Evolutionary conservation across 441 rosid genomes (phyloP).

Genomic region (Aleurites moluccanus): DNA sequence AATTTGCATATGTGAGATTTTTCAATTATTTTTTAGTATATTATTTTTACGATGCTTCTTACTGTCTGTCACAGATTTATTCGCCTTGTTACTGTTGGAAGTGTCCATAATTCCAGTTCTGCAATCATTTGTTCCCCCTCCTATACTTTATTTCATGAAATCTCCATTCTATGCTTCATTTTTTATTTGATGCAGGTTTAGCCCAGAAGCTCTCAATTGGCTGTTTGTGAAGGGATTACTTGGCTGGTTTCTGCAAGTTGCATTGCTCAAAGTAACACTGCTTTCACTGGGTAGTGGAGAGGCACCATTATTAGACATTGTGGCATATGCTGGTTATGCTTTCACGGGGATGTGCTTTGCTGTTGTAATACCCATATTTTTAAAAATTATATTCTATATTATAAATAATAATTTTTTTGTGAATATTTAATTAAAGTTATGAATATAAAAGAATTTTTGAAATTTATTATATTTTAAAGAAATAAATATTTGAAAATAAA

Average conservation of each 20-base stretch:
- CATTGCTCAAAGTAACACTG: constrained; percentile 73
- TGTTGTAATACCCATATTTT: too few species aligned
- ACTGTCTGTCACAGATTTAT: neutral
- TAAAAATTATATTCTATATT: too few species aligned
- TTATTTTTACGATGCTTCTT: neutral
- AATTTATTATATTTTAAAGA: too few species aligned
- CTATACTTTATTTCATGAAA: neutral
- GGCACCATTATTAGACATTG: constrained; percentile 85
- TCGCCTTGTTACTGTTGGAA: neutral
- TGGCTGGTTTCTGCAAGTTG: constrained; percentile 85
- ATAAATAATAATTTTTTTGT: too few species aligned
- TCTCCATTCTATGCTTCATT: neutral
- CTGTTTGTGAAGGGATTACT: constrained; percentile 79
- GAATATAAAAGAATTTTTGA: too few species aligned
- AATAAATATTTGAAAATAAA: too few species aligned
- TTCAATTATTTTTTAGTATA: neutral
- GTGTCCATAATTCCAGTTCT: neutral
- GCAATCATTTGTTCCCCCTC: neutral
- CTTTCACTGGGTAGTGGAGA: constrained; percentile 81
- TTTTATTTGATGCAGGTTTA: constrained; percentile 51
- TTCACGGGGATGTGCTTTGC: constrained; percentile 70
- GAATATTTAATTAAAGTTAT: too few species aligned
- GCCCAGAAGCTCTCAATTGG: constrained; percentile 87
- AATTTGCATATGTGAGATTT: neutral
- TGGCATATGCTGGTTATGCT: constrained; percentile 82